These are phyloP conservation scores for Neurospora sp. DNA, from an alignment of 495 filamentous ascomycete genomes.

Conservation along the genomic window DNA sequence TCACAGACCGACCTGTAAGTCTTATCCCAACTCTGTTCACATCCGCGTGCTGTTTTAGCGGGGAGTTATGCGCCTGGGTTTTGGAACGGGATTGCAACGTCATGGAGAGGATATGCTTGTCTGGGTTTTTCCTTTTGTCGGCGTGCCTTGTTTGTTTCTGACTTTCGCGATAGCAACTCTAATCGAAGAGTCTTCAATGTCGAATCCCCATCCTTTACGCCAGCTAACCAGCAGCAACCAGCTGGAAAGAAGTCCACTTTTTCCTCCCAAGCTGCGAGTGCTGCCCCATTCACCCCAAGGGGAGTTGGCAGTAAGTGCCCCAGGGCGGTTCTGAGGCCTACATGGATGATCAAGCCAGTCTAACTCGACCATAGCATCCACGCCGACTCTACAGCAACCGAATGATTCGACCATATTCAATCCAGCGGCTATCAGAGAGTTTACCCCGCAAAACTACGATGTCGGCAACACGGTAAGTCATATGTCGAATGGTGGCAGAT, in stretches of 20 bases:
- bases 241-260: conserved; percentile 52
- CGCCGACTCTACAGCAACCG: conserved; percentile 26
- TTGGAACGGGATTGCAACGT: background rate
- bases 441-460: conserved; percentile 70
- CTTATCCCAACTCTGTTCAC: background rate
- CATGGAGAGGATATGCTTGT: background rate
- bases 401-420: conserved; percentile 35
- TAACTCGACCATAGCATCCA: conserved; percentile 16
- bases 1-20: conserved; percentile 53
- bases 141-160: conserved; percentile 5
- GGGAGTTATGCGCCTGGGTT: background rate
- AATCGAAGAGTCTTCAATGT: conserved; percentile 79
- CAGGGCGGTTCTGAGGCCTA: conserved; percentile 3
- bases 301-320: conserved; percentile 27
- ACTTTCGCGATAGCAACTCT: conserved; percentile 26
- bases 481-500: background rate
- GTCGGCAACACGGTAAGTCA: conserved; percentile 49
- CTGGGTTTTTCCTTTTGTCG: background rate
- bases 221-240: conserved; percentile 39
- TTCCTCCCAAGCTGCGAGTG: conserved; percentile 78
- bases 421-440: conserved; percentile 59
- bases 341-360: background rate
- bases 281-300: conserved; percentile 82
- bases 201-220: conserved; percentile 92
- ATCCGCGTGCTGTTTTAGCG: background rate